Evolutionary conservation across 495 filamentous ascomycete genomes (phyloP).

Genomic region (Penicillium ochrochloron): DNA sequence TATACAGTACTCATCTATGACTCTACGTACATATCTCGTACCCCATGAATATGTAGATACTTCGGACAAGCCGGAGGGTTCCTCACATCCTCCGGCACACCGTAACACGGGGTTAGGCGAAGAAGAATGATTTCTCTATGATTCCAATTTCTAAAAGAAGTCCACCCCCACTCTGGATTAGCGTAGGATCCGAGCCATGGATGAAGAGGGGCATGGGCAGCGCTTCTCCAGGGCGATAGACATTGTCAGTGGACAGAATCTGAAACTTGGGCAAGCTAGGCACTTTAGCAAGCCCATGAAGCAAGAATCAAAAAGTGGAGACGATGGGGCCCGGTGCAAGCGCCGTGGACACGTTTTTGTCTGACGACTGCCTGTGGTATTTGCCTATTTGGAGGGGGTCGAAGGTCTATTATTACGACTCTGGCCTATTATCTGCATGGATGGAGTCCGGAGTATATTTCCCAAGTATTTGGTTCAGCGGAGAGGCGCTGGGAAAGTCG

Average conservation of each 20-base stretch:
- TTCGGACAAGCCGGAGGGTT: conserved; percentile 1
- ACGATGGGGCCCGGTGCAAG: conserved; percentile 20
- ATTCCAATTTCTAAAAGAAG: conserved; percentile 23
- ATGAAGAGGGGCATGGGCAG: conserved; percentile 16
- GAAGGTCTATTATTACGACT: background rate
- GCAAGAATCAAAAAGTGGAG: conserved; percentile 12
- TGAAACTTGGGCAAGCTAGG: conserved; percentile 23
- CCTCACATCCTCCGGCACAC: conserved; percentile 3
- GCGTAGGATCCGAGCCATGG: conserved; percentile 15
- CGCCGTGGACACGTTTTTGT: conserved; percentile 27
- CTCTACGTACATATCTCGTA: too few species aligned
- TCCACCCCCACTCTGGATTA: conserved; percentile 5
- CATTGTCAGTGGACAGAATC: conserved; percentile 17
- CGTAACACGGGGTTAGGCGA: background rate
- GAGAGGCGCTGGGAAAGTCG: conserved; percentile 1
- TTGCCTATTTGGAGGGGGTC: background rate
- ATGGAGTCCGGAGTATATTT: conserved; percentile 1
- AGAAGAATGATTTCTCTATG: background rate
- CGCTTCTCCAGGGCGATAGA: conserved; percentile 8
- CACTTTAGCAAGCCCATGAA: conserved; percentile 11
- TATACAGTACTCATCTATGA: too few species aligned
- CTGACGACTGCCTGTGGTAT: conserved; percentile 21
- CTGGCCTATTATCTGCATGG: background rate
- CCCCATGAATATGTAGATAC: too few species aligned
- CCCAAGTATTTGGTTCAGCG: background rate